These are phyloP conservation scores for Sclerotinia sclerotiorum DNA, from an alignment of 2,329 filamentous ascomycete genomes.

Conservation along the genomic window DNA sequence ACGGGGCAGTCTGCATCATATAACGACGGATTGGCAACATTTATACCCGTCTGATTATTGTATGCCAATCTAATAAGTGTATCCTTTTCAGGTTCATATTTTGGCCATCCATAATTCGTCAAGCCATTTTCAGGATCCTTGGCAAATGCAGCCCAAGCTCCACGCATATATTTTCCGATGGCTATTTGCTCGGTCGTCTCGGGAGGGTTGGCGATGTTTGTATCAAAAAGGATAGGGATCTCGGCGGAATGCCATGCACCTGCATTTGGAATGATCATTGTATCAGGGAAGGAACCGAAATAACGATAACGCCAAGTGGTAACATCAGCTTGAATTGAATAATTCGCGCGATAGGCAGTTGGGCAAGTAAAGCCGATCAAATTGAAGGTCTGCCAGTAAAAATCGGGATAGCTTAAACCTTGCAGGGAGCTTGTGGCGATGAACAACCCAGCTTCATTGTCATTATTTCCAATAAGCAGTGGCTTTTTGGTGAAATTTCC, in stretches of 20 bases:
- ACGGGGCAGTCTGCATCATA: constrained; percentile 19
- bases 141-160: constrained; percentile 45
- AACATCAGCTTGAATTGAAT: constrained; percentile 32
- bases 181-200: constrained; percentile 34
- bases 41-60: constrained; percentile 25
- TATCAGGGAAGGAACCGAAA: constrained; percentile 43
- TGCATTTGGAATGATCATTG: constrained; percentile 36
- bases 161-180: constrained; percentile 42
- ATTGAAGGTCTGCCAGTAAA: constrained; percentile 38
- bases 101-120: constrained; percentile 35
- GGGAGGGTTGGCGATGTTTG: constrained; percentile 23
- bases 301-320: constrained; percentile 45
- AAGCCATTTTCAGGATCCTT: constrained; percentile 43
- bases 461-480: constrained; percentile 40
- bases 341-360: constrained; percentile 36
- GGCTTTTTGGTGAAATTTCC: constrained; percentile 30
- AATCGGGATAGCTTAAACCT: constrained; percentile 30
- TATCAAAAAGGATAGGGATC: constrained; percentile 40
- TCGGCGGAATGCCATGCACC: constrained; percentile 43
- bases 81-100: constrained; percentile 14
- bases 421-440: constrained; percentile 31
- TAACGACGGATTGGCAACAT: constrained; percentile 7
- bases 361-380: constrained; percentile 42
- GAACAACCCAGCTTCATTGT: constrained; percentile 42
- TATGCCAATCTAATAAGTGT: constrained; percentile 25